Percentiles rank a stretch among this genome's conserved stretches.
Evolutionary conservation across 768 basidiomycete species (phyloP).

Genomic region (Bullera alba): DNA sequence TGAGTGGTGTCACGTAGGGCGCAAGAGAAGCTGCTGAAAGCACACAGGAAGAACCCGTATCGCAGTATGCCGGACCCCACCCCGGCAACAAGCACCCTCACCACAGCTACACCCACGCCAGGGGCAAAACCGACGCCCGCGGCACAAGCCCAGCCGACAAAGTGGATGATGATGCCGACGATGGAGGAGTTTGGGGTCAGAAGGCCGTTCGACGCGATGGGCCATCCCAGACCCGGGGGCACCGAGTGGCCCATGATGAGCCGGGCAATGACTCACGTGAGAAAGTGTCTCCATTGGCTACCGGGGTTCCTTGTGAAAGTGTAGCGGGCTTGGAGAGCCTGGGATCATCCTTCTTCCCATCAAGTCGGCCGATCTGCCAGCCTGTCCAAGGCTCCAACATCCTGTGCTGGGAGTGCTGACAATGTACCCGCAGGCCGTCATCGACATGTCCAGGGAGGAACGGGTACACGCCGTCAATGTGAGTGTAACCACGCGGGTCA

Average conservation of each 20-base stretch:
- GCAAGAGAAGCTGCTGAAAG: conserved; percentile 12
- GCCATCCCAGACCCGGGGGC: conserved; percentile 8
- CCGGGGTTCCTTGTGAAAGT: too few relatives aligned
- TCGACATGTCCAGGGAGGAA: conserved; percentile 18
- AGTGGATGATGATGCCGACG: conserved; percentile 25
- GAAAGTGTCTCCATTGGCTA: conserved; percentile 1
- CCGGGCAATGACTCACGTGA: conserved; percentile 38
- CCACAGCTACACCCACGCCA: neutral
- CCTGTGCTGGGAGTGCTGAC: neutral
- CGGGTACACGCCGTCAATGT: conserved; percentile 22
- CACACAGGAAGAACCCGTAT: conserved; percentile 12
- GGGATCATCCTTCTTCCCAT: too few relatives aligned
- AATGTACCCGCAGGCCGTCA: neutral
- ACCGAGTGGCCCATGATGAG: conserved; percentile 41
- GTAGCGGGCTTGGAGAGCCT: too few relatives aligned
- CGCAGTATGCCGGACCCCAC: conserved; percentile 9
- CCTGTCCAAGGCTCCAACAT: too few relatives aligned
- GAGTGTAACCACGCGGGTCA: neutral
- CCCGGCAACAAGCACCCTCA: neutral
- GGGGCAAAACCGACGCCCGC: neutral
- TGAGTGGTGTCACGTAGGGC: conserved; percentile 6
- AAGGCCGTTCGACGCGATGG: conserved; percentile 33
- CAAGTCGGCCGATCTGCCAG: too few relatives aligned
- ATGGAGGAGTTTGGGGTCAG: conserved; percentile 35
- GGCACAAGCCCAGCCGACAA: neutral